A percentile compares a stretch with the other conserved stretches of the same genome.
phyloP scores from a whole-genome alignment of 495 filamentous ascomycete species.

The Astrothelium macrocarpum region DNA sequence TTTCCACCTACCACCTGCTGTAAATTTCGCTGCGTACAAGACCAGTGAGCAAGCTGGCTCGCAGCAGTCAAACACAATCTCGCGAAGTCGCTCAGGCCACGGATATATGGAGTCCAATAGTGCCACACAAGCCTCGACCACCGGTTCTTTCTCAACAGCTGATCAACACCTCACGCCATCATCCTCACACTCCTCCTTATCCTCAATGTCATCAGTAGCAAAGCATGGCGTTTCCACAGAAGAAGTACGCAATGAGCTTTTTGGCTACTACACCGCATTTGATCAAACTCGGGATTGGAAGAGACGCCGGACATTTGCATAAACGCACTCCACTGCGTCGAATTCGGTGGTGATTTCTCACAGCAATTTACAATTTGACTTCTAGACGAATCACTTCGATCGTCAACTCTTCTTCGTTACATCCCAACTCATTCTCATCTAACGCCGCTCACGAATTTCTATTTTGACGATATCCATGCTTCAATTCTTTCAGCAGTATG shows the following conservation, averaged over 20 bases:
- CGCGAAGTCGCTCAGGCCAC: background rate
- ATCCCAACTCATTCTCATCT: background rate
- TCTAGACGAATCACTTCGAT: background rate
- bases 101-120: background rate
- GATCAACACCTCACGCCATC: constrained; percentile 56
- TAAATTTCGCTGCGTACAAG: constrained; percentile 51
- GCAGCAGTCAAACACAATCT: constrained; percentile 12
- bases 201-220: constrained; percentile 55
- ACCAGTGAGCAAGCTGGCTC: constrained; percentile 16
- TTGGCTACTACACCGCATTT: constrained; percentile 79
- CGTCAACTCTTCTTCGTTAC: background rate
- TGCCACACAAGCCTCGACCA: background rate
- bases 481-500: background rate
- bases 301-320: constrained; percentile 41
- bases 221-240: constrained; percentile 47
- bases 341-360: background rate
- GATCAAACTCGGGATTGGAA: constrained; percentile 65
- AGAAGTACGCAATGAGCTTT: constrained; percentile 68
- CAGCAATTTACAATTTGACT: background rate
- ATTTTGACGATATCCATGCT: background rate
- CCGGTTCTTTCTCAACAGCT: background rate
- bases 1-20: constrained; percentile 61
- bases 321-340: background rate
- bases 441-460: background rate
- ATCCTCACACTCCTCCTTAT: constrained; percentile 75